These are phyloP conservation scores for Cytospora piceicola DNA, from an alignment of 2,329 filamentous ascomycete species.

Conservation along the genomic window DNA sequence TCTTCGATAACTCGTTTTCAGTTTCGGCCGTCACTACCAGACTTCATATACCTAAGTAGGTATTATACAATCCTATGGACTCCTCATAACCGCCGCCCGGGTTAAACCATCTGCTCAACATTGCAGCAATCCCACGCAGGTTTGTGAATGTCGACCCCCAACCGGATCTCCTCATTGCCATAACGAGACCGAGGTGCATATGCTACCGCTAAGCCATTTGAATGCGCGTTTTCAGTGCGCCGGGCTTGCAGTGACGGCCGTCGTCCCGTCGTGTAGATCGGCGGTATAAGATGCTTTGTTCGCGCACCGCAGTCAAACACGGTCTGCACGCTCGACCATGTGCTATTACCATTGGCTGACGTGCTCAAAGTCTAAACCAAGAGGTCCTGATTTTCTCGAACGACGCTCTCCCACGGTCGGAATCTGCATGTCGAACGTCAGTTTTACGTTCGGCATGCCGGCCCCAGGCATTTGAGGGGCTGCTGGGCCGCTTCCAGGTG, in stretches of 20 bases:
- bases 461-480: not conserved
- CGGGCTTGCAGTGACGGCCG: not conserved
- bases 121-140: not conserved
- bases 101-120: not conserved
- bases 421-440: too few relatives aligned
- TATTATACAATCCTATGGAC: not conserved
- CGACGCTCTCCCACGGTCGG: not conserved
- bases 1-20: too few relatives aligned
- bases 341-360: not conserved
- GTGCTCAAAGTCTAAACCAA: slow-evolving; percentile 7
- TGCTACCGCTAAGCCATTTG: not conserved
- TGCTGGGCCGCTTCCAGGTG: not conserved
- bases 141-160: not conserved
- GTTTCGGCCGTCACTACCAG: not conserved
- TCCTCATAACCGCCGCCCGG: not conserved
- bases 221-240: not conserved
- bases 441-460: too few relatives aligned
- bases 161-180: not conserved
- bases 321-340: slow-evolving; percentile 16
- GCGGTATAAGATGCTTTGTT: not conserved
- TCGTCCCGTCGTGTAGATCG: not conserved
- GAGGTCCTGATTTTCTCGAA: slow-evolving; percentile 4
- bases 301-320: not conserved
- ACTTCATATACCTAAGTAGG: too few relatives aligned
- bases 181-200: not conserved